Evolutionary conservation across 2,329 filamentous ascomycete species (phyloP).

Genomic region (Clarireedia monteithiana): DNA sequence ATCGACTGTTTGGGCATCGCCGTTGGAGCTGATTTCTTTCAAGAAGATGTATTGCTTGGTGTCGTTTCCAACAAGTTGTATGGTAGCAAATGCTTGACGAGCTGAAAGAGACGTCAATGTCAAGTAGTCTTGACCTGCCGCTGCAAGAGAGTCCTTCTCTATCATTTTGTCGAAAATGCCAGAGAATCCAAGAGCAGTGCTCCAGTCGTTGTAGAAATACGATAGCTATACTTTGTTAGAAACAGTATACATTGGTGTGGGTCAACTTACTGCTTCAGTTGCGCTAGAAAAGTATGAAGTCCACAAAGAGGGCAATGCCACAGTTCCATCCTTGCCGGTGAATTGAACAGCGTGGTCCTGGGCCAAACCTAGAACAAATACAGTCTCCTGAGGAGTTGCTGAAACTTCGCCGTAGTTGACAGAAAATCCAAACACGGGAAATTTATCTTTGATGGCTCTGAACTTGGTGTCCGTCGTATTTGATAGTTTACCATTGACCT

Average conservation of each 20-base stretch:
- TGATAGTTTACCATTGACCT: constrained; percentile 50
- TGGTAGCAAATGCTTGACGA: constrained; percentile 37
- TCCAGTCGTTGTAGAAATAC: constrained; percentile 72
- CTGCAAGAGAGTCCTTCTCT: constrained; percentile 55
- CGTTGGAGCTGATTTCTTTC: constrained; percentile 83
- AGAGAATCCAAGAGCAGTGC: constrained; percentile 48
- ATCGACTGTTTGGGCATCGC: constrained; percentile 81
- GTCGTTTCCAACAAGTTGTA: constrained; percentile 39
- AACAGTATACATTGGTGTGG: no score
- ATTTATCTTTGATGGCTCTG: constrained; percentile 59
- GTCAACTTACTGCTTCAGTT: constrained; percentile 39
- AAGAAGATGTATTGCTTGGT: constrained; percentile 43
- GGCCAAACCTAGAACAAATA: constrained; percentile 71
- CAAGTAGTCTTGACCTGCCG: constrained; percentile 49
- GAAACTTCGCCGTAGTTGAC: constrained; percentile 42
- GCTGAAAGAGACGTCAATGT: constrained; percentile 41
- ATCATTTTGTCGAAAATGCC: constrained; percentile 62
- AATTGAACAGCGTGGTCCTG: constrained; percentile 73
- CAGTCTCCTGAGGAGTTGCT: constrained; percentile 23
- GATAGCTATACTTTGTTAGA: constrained; percentile 30
- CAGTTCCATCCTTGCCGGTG: constrained; percentile 56
- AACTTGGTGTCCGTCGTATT: constrained; percentile 59
- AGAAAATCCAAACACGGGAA: constrained; percentile 76
- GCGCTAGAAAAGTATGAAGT: constrained; percentile 60
- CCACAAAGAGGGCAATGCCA: constrained; percentile 69